These are phyloP conservation scores for Sporothrix dimorphospora DNA, from an alignment of 2,329 filamentous ascomycete species.

Conservation along the genomic window DNA sequence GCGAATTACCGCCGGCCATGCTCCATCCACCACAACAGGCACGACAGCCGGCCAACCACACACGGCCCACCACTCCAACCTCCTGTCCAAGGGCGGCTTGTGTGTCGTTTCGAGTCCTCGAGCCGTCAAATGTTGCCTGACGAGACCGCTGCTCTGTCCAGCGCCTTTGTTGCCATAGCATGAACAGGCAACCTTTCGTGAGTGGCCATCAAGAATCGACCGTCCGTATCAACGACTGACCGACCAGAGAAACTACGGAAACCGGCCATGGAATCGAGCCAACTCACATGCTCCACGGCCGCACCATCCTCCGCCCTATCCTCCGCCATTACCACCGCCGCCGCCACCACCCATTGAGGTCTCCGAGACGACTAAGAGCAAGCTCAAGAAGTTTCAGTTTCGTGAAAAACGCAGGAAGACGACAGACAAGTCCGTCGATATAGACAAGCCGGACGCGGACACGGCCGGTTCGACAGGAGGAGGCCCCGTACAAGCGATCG, in stretches of 20 bases:
- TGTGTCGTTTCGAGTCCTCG: not conserved
- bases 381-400: conserved; percentile 62
- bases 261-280: conserved; percentile 57
- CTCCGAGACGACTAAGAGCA: conserved; percentile 63
- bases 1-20: not conserved
- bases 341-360: conserved; percentile 51
- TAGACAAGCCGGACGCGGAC: not conserved
- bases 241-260: conserved; percentile 39
- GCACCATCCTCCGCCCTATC: conserved; percentile 35
- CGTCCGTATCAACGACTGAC: not conserved
- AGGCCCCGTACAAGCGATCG: not conserved
- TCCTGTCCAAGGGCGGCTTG: conserved; percentile 8
- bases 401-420: conserved; percentile 42
- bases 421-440: not conserved
- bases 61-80: conserved; percentile 17
- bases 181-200: conserved; percentile 38
- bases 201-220: not conserved
- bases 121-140: not conserved
- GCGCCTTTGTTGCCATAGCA: conserved; percentile 33
- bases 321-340: conserved; percentile 37
- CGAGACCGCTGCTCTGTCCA: not conserved
- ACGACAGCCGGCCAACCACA: not conserved
- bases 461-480: not conserved
- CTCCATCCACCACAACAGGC: not conserved
- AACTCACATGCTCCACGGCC: conserved; percentile 48